Evolutionary conservation across 225 moss, liverwort and hornwort species (phyloP), one percentile per base, ranked within the genome.

Genomic region (Physcomitrium patens): DNA sequence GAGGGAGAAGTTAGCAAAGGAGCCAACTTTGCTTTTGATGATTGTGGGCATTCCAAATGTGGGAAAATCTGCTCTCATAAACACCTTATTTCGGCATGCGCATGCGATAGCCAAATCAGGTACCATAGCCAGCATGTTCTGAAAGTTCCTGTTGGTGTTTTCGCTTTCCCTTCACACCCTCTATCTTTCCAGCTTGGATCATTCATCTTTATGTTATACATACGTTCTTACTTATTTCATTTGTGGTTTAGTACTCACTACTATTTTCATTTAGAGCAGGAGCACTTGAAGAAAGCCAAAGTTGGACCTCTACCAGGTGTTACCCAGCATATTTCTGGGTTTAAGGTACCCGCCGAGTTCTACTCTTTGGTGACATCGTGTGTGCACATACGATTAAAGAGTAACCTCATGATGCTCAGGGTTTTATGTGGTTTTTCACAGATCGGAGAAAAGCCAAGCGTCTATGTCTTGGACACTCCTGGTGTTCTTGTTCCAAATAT

Each of bases 251-350:
- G 18, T 79, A 74, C 81, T 83, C 80, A 79, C 67, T 70, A 20
- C 67, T 73, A 20, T 68, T 73, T 88, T 76, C 69, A 47, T 91
- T 86, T 95, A 95, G 99, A 88, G 92, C 95, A 99, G 93, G 91
- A 92, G 89, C 91, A 84, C 73, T 80, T 84, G 76, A 99, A 99
- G 86, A 95, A 86, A 79, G 99, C 99, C 62, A 93, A 99, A 84
- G 99, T 99, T 66, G 99, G 99, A 42, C 99, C 99, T 45, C 77
- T 99, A 64, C 99, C 99, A 73, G 95, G 99, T 80, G 91, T 99
- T 15, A 99, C 95, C 41, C 93, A 91, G 73, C 89, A 99, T 70
- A 84, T 95, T 67, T 89, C 95, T 47, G 99, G 95, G 63, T 99
- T 99, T 82, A 93, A 99, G 93, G 97, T 99, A 75, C 42, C 56